Evolutionary conservation across 805 yeast genomes (phyloP).

Genomic region (Clavispora asparagi): DNA sequence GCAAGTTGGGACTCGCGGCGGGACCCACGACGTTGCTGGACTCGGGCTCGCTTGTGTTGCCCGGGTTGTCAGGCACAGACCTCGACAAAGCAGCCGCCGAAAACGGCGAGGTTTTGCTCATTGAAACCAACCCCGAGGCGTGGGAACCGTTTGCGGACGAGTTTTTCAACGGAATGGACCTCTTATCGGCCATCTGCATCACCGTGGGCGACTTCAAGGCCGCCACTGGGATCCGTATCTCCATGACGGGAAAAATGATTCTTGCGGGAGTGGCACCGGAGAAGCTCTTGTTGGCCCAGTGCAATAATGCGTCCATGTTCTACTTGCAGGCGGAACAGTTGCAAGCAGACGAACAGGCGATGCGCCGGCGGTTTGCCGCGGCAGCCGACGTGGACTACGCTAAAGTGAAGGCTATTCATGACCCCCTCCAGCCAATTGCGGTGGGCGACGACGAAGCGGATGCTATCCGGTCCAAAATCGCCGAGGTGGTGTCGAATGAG

Average conservation of each 20-base stretch:
- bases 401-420: conserved; percentile 12
- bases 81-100: neutral
- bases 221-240: conserved; percentile 56
- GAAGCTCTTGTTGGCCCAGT: conserved; percentile 58
- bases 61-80: neutral
- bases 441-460: conserved; percentile 9
- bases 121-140: conserved; percentile 40
- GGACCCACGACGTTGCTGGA: conserved; percentile 2
- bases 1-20: conserved; percentile 23
- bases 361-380: conserved; percentile 20
- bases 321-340: conserved; percentile 63
- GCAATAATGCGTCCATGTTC: conserved; percentile 64
- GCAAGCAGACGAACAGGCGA: conserved; percentile 42
- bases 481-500: conserved; percentile 15
- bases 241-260: conserved; percentile 70
- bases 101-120: conserved; percentile 9
- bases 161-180: conserved; percentile 70
- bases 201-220: conserved; percentile 61
- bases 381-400: conserved; percentile 21
- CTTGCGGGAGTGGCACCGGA: conserved; percentile 63
- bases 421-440: conserved; percentile 10
- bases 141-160: conserved; percentile 79
- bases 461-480: conserved; percentile 7
- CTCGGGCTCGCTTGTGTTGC: neutral
- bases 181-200: conserved; percentile 66